Evolutionary conservation across 371 early-diverging fungal species (phyloP).

Genomic region (Enterocytospora artemiae): DNA sequence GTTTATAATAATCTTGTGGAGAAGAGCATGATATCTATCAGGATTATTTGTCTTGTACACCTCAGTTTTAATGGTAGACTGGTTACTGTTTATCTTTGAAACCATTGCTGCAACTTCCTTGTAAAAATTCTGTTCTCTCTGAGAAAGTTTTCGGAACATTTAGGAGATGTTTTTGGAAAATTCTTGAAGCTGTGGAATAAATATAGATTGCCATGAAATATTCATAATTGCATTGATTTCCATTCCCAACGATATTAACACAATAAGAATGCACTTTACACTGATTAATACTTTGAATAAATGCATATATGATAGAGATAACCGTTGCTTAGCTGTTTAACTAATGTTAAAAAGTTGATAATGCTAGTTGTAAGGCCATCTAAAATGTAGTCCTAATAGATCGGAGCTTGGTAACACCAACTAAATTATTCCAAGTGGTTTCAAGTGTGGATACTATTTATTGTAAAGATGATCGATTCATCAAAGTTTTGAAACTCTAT

Average conservation of each 20-base stretch:
- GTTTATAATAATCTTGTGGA: constrained; percentile 47
- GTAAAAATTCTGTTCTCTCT: constrained; percentile 37
- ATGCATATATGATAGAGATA: background rate
- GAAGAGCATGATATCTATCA: constrained; percentile 41
- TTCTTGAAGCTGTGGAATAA: background rate
- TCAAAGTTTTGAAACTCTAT: background rate
- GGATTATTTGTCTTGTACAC: constrained; percentile 51
- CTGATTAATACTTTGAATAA: background rate
- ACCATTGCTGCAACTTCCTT: constrained; percentile 49
- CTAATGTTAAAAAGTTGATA: too few species aligned
- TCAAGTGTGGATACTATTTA: background rate
- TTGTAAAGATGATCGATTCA: background rate
- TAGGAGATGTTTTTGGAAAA: too few species aligned
- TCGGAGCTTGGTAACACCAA: background rate
- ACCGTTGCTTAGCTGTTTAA: too few species aligned
- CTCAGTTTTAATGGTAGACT: constrained; percentile 48
- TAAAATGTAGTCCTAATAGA: too few species aligned
- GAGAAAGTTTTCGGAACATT: background rate
- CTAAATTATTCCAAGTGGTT: background rate
- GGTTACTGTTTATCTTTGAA: constrained; percentile 38
- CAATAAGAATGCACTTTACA: background rate
- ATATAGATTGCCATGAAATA: background rate
- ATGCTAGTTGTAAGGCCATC: too few species aligned
- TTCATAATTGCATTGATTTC: background rate
- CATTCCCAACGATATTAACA: background rate